Evolutionary conservation across 495 filamentous ascomycete species (phyloP), one percentile per base, ranked within the genome.

Genomic region (Alectoria sarmentosa): DNA sequence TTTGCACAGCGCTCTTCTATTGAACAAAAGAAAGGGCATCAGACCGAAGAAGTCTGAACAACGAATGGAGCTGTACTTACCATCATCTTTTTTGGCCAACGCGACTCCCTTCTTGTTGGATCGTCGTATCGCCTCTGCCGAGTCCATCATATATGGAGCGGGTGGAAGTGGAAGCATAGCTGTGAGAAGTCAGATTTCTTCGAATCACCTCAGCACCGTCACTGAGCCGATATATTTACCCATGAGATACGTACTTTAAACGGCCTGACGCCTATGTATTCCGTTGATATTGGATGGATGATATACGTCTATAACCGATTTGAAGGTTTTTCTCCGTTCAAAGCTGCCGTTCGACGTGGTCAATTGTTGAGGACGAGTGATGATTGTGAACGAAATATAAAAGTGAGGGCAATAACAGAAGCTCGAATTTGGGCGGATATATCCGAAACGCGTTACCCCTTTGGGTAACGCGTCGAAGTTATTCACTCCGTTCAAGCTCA

Each of bases 141-240:
- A 7, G 30, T 55, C 30, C 0, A 30, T 28, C n/a, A 55, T 13
- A 17, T 8, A n/a, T 4, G 21, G 21, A 9, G 56, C 48, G 36
- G 55, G 55, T 46, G 48, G 48, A 44, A 57, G 37, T 32, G 61
- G 58, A 60, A 39, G 38, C 58, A 44, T 60, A 10, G 39, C 39
- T 41, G 58, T 19, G 26, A 30, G 32, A n/a, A 30, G 37, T 63
- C 52, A 55, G 49, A 26, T 21, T 1, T 1, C 11, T 44, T 32
- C 10, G n/a, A 8, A 7, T 56, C 37, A 55, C 52, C 52, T 55
- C 17, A 34, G 9, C 1, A 55, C 52, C 5, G 5, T 55, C 17
- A 36, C 30, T 17, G 6, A 19, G n/a, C 28, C 6, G 30, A 30
- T 34, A 0, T 55, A 30, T 55, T 55, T 55, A 34, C 21, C 52